Percentiles rank a stretch among this genome's conserved stretches.
Evolutionary conservation across 1,139 yeast species (phyloP).

Genomic region (Saccharomyces hybrid): DNA sequence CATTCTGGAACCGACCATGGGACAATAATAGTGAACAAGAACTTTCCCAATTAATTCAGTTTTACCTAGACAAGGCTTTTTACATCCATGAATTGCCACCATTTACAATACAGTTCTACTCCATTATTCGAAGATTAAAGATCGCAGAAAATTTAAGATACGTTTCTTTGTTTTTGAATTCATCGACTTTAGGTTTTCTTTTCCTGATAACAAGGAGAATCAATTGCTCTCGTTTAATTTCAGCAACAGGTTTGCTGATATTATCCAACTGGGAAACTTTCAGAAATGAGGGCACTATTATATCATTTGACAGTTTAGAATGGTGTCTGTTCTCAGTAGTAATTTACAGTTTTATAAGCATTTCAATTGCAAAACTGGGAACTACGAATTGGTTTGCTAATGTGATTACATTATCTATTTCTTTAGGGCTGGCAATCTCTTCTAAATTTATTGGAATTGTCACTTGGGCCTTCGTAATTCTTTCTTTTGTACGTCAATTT

Average conservation of each 20-base stretch:
- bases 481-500: neutral
- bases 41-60: neutral
- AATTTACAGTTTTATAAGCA: conserved; percentile 39
- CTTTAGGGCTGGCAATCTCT: conserved; percentile 41
- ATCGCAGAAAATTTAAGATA: conserved; percentile 46
- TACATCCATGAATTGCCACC: conserved; percentile 13
- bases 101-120: conserved; percentile 16
- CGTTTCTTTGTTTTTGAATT: conserved; percentile 39
- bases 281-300: conserved; percentile 42
- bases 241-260: conserved; percentile 41
- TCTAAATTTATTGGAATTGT: conserved; percentile 47
- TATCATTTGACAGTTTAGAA: conserved; percentile 46
- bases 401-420: conserved; percentile 26
- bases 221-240: conserved; percentile 38
- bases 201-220: conserved; percentile 44
- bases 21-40: neutral
- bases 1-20: neutral
- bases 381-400: conserved; percentile 40
- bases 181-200: conserved; percentile 29
- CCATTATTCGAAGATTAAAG: conserved; percentile 33
- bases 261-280: conserved; percentile 49
- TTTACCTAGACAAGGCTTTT: neutral
- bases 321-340: conserved; percentile 41
- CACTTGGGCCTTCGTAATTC: conserved; percentile 29
- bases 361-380: conserved; percentile 36